Base-by-base conservation (phyloP, 805 yeast genomes). In the Candida oleophila region DNA sequence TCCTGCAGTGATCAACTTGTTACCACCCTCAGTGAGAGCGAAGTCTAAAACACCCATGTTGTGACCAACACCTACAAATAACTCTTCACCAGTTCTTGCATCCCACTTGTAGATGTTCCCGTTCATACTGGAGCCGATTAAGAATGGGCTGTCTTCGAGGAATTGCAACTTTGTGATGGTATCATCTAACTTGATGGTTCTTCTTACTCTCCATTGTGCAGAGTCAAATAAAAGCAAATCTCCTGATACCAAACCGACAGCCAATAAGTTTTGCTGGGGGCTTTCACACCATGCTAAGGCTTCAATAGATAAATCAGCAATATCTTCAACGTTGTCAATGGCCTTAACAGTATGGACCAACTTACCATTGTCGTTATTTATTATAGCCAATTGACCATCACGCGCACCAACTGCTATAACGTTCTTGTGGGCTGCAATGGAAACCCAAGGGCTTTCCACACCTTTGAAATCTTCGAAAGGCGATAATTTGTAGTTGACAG, bases 21-120 rank as follows among this genome's bases (percentile, higher is more conserved):
- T 75, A 22, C 89, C 92, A 40, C 78, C 69, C 36, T 80, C 82
- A 47, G 82, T 79, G 38, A 85, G 60, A 16, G 85, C 82, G 61
- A 94, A 92, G 57, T 89, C 97, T 52, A 94, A 76, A 16, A 94
- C 83, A 51, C 98, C 98, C 87, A 88, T 87, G 66, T 86, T 87
- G 65, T 94, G 99, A 19, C 99, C 99, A 36, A 82, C 81, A 52
- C 95, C 94, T 30, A 77, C 85, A 69, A 85, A 87, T 48, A 85
- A 66, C 57, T 81, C 83, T 49, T 78, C 81, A 48, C 96, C 96
- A 2, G 90, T 85, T 69, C 97, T 83, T 4, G 87, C 83, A 65
- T 94, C 97, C 87, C 89, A 90, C 64, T 85, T 83, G 66, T 84
- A 85, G 32, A 94, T 80, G 55, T 79, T 80, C 48, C 98, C 97